Evolutionary conservation across 495 filamentous ascomycete species (phyloP).

Genomic region (Penicillium goetzii): DNA sequence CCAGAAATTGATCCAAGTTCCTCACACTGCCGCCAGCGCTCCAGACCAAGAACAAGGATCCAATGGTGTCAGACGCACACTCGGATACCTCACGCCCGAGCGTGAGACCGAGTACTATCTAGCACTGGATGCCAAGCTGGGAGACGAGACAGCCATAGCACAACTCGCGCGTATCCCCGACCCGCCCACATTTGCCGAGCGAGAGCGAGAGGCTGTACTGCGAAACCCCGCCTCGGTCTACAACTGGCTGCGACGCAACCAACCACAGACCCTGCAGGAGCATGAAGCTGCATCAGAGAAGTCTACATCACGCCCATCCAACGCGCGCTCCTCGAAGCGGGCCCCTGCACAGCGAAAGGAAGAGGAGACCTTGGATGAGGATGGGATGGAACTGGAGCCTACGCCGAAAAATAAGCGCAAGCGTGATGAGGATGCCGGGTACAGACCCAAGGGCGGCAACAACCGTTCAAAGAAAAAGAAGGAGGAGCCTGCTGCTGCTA

Average conservation of each 20-base stretch:
- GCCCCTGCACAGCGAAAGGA: slow-evolving; percentile 50
- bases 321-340: slow-evolving; percentile 45
- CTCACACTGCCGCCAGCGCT: slow-evolving; percentile 33
- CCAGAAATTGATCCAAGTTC: slow-evolving; percentile 34
- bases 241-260: slow-evolving; percentile 85
- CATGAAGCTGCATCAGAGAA: slow-evolving; percentile 69
- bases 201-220: slow-evolving; percentile 63
- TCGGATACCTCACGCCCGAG: slow-evolving; percentile 70
- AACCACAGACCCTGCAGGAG: slow-evolving; percentile 81
- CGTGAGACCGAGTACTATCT: slow-evolving; percentile 81
- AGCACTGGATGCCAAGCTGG: slow-evolving; percentile 68
- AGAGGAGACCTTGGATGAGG: slow-evolving; percentile 57
- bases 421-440: slow-evolving; percentile 70
- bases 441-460: slow-evolving; percentile 70
- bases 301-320: slow-evolving; percentile 50
- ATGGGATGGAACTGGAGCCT: slow-evolving; percentile 48
- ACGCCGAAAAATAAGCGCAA: slow-evolving; percentile 57
- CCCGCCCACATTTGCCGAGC: slow-evolving; percentile 48
- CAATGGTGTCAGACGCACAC: slow-evolving; percentile 30
- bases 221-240: slow-evolving; percentile 84
- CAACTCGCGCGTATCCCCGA: slow-evolving; percentile 44
- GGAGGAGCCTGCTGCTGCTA: slow-evolving; percentile 44
- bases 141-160: slow-evolving; percentile 46
- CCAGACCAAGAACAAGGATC: slow-evolving; percentile 25
- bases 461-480: slow-evolving; percentile 67